Evolutionary conservation across 2,329 filamentous ascomycete genomes (phyloP).

Genomic region (Rutstroemia sp.): DNA sequence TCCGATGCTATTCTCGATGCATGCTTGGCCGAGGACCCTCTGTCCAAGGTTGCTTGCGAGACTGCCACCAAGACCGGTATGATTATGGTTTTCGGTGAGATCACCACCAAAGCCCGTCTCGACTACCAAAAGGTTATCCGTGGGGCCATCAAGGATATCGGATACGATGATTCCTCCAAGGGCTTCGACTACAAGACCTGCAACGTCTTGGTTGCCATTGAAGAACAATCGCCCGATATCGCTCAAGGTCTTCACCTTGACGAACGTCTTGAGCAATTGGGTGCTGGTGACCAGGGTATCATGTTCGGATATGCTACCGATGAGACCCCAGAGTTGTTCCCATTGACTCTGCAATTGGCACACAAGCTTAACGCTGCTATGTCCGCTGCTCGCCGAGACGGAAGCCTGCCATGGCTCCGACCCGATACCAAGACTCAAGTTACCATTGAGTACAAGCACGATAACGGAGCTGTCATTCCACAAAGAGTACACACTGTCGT

Average conservation of each 20-base stretch:
- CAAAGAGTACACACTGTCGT: slow-evolving; percentile 93
- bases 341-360: slow-evolving; percentile 85
- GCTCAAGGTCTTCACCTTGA: slow-evolving; percentile 99
- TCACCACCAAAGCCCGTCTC: slow-evolving; percentile 89
- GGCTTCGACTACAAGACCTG: slow-evolving; percentile 99
- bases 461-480: slow-evolving; percentile 87
- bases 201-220: slow-evolving; percentile 97
- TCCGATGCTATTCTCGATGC: slow-evolving; percentile 98
- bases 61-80: slow-evolving; percentile 99
- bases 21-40: slow-evolving; percentile 86
- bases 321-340: slow-evolving; percentile 95
- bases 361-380: slow-evolving; percentile 97
- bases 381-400: slow-evolving; percentile 80
- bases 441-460: slow-evolving; percentile 97
- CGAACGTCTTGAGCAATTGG: slow-evolving; percentile 92
- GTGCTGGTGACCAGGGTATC: slow-evolving; percentile 99
- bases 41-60: slow-evolving; percentile 99
- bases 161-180: slow-evolving; percentile 94
- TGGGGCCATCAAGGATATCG: slow-evolving; percentile 93
- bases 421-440: slow-evolving; percentile 99
- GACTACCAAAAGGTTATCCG: slow-evolving; percentile 99
- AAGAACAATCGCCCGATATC: slow-evolving; percentile 98
- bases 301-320: slow-evolving; percentile 99
- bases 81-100: slow-evolving; percentile 99
- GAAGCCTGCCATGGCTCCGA: slow-evolving; percentile 84